Percentiles rank a stretch among this genome's conserved stretches.
These are phyloP conservation scores for Sporothrix dimorphospora DNA, from an alignment of 2,329 filamentous ascomycete genomes.

Conservation along the genomic window DNA sequence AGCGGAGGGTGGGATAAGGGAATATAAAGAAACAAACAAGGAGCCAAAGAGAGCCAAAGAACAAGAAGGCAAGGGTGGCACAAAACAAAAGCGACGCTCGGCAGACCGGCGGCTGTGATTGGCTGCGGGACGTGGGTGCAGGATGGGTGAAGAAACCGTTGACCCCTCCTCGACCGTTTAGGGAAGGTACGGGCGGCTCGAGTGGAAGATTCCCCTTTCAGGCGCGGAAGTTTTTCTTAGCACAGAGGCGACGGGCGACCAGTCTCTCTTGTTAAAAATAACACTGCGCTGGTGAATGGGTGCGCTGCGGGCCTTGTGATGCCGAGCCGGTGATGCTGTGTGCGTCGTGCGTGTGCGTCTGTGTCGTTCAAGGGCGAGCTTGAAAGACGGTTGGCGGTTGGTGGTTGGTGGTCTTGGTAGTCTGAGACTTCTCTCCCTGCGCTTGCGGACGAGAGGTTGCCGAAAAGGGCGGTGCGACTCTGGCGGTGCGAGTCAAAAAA, in stretches of 20 bases:
- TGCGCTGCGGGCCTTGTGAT: constrained; percentile 25
- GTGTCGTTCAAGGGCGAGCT: constrained; percentile 15
- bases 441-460: constrained; percentile 18
- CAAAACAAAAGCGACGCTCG: constrained; percentile 11
- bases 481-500: constrained; percentile 3
- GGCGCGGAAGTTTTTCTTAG: constrained; percentile 23
- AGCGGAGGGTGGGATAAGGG: constrained; percentile 9
- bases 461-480: constrained; percentile 20
- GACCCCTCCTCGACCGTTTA: constrained; percentile 32
- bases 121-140: constrained; percentile 3
- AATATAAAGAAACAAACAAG: constrained; percentile 25
- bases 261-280: constrained; percentile 10
- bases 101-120: constrained; percentile 27
- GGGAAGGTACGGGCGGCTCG: constrained; percentile 35
- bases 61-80: constrained; percentile 22
- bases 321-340: constrained; percentile 14
- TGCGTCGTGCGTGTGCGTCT: constrained; percentile 20
- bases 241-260: not conserved
- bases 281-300: not conserved
- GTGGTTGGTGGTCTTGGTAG: not conserved
- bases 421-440: constrained; percentile 10
- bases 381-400: not conserved
- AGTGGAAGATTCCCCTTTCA: constrained; percentile 20
- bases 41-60: constrained; percentile 3
- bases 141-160: constrained; percentile 18